These are phyloP conservation scores for Morella rubra DNA, from an alignment of 306 rosid species.

Conservation along the genomic window DNA sequence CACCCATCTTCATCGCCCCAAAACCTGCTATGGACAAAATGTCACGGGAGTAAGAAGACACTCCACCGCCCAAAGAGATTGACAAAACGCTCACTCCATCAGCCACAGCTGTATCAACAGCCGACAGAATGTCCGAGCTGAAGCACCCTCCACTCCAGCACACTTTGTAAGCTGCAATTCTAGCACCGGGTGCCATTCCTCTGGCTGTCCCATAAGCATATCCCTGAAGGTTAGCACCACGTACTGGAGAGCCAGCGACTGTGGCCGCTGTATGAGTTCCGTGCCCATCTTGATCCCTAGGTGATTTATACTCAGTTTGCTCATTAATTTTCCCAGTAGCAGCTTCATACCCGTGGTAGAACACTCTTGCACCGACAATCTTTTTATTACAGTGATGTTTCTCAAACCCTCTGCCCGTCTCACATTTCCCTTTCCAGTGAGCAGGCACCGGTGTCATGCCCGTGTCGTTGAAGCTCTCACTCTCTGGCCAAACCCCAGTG, in stretches of 20 bases:
- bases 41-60: slow-evolving; percentile 66
- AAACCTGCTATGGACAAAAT: slow-evolving; percentile 75
- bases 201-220: slow-evolving; percentile 89
- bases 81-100: slow-evolving; percentile 87
- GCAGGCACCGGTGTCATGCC: slow-evolving; percentile 70
- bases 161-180: slow-evolving; percentile 85
- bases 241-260: slow-evolving; percentile 76
- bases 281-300: slow-evolving; percentile 95
- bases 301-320: slow-evolving; percentile 63
- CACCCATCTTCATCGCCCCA: slow-evolving; percentile 89
- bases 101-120: slow-evolving; percentile 71
- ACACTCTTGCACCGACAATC: slow-evolving; percentile 79
- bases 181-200: slow-evolving; percentile 92
- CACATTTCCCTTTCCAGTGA: slow-evolving; percentile 82
- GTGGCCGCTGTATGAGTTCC: slow-evolving; percentile 98
- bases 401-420: slow-evolving; percentile 68
- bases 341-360: slow-evolving; percentile 80
- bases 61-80: slow-evolving; percentile 81
- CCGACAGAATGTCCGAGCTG: slow-evolving; percentile 89
- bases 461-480: slow-evolving; percentile 80
- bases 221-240: slow-evolving; percentile 72
- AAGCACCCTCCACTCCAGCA: slow-evolving; percentile 96
- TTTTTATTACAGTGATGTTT: slow-evolving; percentile 68
- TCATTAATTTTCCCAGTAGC: slow-evolving; percentile 75
- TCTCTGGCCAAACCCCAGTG: slow-evolving; percentile 99